Evolutionary conservation across 257 asterid genomes (phyloP), one percentile per base, ranked within the genome.

Genomic region (Forsythia suspensa): DNA sequence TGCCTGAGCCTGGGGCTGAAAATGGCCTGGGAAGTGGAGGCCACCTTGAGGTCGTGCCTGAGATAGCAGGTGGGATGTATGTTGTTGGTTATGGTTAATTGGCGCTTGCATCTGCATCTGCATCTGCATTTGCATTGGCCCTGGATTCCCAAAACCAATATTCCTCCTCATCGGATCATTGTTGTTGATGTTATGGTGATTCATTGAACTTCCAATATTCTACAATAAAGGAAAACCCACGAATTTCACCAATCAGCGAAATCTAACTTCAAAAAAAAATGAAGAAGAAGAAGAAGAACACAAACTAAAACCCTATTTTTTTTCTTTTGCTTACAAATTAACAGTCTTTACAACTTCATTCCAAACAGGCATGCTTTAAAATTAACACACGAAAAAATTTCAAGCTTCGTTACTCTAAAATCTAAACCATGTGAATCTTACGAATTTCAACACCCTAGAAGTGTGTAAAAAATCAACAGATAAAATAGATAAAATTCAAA

Each of bases 11-110:
- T 87, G 92, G 21, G 87, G 72, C 46, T 89, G 97, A 84, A 91
- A 91, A 85, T 91, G 96, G 13, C 93, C 94, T 0, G 92, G 86
- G 37, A 89, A 91, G 63, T 85, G 92, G 42, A 92, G 81, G 72
- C 87, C 86, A 42, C 82, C 84, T 72, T 86, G 92, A 65, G 86
- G 76, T 48, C 83, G 94, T 6, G 86, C 46, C 68, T 84, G 96
- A 72, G 91, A 36, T 16, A 71, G 74, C 71, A 79, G 83, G 71
- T 42, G 87, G 15, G 86, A 72, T 9, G 70, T 20, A 36, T 86
- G 84, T 15, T 85, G 84, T 48, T 86, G 92, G 83, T 77, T 87
- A 67, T 86, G 84, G 84, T 78, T 86, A 48, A 82, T 66, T 10
- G 94, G 83, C 44, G 80, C 43, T 77, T 84, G 90, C 67, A 78